phyloP scores from a whole-genome alignment of 345 rosid genomes.

The Hevea brasiliensis region DNA sequence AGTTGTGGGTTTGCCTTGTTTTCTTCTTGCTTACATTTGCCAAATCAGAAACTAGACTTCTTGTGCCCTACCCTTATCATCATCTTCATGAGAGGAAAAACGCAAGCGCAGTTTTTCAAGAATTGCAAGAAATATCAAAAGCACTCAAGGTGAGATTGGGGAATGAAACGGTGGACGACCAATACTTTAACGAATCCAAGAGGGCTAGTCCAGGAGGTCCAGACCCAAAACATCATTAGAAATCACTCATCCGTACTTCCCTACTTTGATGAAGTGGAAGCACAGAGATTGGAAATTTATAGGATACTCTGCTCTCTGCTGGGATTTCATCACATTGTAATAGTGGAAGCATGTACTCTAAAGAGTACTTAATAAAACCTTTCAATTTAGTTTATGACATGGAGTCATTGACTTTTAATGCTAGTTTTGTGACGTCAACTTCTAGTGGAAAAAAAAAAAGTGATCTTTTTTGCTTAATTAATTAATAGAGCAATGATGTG shows the following conservation, averaged over 20 bases:
- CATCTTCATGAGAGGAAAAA: constrained; percentile 11
- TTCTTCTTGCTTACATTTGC: constrained; percentile 20
- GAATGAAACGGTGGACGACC: not conserved
- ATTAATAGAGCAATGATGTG: too few species aligned
- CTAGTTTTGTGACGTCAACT: too few species aligned
- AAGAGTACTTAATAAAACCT: too few species aligned
- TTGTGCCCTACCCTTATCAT: constrained; percentile 1
- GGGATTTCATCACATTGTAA: too few species aligned
- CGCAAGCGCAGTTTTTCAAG: not conserved
- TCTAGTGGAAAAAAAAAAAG: too few species aligned
- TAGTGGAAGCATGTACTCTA: too few species aligned
- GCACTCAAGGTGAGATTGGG: constrained; percentile 1
- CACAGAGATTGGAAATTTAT: too few species aligned
- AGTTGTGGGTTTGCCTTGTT: constrained; percentile 24
- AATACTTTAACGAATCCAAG: constrained; percentile 14
- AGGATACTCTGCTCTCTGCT: too few species aligned
- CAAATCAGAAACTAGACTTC: constrained; percentile 18
- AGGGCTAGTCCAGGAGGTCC: constrained; percentile 43
- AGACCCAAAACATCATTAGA: constrained; percentile 43
- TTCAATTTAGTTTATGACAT: too few species aligned
- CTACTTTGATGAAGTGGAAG: too few species aligned
- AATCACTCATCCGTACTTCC: not conserved
- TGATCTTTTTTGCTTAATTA: too few species aligned
- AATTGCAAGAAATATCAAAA: constrained; percentile 13
- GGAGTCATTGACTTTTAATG: too few species aligned